phyloP scores from a whole-genome alignment of 495 filamentous ascomycete species.

The Diplogelasinospora grovesii region DNA sequence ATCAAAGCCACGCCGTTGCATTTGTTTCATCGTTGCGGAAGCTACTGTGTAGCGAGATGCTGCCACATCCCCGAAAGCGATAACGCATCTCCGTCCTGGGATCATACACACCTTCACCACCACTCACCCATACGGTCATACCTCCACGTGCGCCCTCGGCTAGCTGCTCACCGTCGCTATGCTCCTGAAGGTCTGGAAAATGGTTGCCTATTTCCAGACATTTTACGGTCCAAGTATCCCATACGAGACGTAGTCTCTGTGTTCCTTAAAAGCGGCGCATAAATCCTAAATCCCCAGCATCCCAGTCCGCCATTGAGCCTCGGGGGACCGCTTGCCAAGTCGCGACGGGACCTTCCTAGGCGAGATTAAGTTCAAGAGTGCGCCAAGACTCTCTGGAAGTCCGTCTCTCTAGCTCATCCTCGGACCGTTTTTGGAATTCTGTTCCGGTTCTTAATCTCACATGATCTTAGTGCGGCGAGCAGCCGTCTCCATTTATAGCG shows the following conservation, averaged over 20 bases:
- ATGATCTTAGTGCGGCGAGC: neutral
- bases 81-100: too few relatives aligned
- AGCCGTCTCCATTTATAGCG: constrained; percentile 12
- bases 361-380: constrained; percentile 3
- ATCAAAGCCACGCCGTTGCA: too few relatives aligned
- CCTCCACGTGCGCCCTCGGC: too few relatives aligned
- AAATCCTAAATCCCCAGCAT: constrained; percentile 17
- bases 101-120: too few relatives aligned
- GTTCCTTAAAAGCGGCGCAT: neutral
- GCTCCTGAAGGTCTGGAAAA: too few relatives aligned
- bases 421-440: neutral
- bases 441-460: neutral
- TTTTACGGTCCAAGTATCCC: too few relatives aligned
- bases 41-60: too few relatives aligned
- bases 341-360: constrained; percentile 7
- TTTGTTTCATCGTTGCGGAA: too few relatives aligned
- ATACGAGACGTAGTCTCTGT: neutral
- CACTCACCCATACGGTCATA: too few relatives aligned
- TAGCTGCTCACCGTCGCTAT: too few relatives aligned
- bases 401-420: neutral
- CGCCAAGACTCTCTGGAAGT: neutral
- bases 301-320: constrained; percentile 20
- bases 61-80: too few relatives aligned
- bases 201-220: too few relatives aligned
- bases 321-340: constrained; percentile 11